Base-by-base conservation (phyloP, 2,329 filamentous ascomycete genomes). In the Sarocladiaceae sp. region DNA sequence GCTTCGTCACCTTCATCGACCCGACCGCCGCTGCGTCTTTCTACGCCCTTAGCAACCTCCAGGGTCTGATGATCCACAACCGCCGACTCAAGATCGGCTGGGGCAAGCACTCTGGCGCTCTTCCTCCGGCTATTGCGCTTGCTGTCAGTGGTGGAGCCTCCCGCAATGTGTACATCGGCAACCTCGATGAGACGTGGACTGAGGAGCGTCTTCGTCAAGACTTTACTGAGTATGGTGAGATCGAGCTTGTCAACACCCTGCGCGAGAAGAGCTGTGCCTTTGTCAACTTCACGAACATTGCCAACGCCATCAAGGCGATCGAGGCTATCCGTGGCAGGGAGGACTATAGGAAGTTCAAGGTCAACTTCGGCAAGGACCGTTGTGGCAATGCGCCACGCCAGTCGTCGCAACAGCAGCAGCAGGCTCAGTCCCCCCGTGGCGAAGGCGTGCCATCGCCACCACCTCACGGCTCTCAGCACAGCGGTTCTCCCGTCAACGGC, bases 211-310 rank as follows among this genome's bases (percentile, higher is more conserved):
- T 98, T 55, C 83, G 90, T 59, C 89, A 96, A 63, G 93, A 98
- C 67, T 98, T 98, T 64, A 87, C 90, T 26, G 91, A 97, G 63
- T 97, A 88, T 57, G 93, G 93, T 53, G 93, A 98, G 67, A 97
- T 98, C 58, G 93, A 98, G 69, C 73, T 98, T 51, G 89, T 98
- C 51, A 98, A 98, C 68, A 87, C 93, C 13, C 73, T 98, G 48
- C 84, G 93, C 44, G 93, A 98, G 74, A 98, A 98, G 82, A 96
- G 90, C 70, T 98, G 93, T 64, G 93, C 93, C 1, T 98, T 98
- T 62, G 93, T 98, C 63, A 98, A 98, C 71, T 98, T 98, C 65
- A 98, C 93, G 61, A 98, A 98, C 70, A 98, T 98, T 61, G 93
- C 93, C 60, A 98, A 98, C 57, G 93, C 93, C 42, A 98, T 98